A percentile compares a stretch with the other conserved stretches of the same genome.
Conservation (phyloP, 1,284 basidiomycete species). For the Apiotrichum porosum region DNA sequence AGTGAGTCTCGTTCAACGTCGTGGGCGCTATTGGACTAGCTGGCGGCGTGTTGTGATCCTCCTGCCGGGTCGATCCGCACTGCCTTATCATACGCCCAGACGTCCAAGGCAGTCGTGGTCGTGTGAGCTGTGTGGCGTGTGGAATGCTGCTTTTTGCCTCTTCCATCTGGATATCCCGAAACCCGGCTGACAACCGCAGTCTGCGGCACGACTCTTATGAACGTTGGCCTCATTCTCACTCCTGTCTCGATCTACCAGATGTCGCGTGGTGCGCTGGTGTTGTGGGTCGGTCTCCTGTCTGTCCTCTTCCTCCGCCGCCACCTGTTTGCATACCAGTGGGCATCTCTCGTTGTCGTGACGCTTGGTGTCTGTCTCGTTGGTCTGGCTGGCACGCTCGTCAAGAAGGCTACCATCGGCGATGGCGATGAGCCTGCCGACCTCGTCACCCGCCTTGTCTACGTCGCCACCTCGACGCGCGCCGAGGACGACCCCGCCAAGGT, state of each 20-base stretch:
- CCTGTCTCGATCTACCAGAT: conserved; percentile 98
- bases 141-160: too few relatives aligned
- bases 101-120: too few relatives aligned
- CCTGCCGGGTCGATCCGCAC: too few relatives aligned
- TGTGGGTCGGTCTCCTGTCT: conserved; percentile 90
- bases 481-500: conserved; percentile 47
- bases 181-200: conserved; percentile 21
- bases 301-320: conserved; percentile 81
- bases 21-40: not conserved
- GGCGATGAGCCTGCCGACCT: conserved; percentile 1
- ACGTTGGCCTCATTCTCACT: conserved; percentile 86
- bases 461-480: conserved; percentile 5
- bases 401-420: conserved; percentile 17
- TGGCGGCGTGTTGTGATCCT: too few relatives aligned
- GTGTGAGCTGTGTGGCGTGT: too few relatives aligned
- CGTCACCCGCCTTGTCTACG: not conserved
- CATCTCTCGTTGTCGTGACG: conserved; percentile 86
- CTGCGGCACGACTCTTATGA: conserved; percentile 69
- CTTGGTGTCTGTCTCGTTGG: conserved; percentile 85
- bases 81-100: too few relatives aligned
- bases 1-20: conserved; percentile 26
- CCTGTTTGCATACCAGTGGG: conserved; percentile 59
- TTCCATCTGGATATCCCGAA: too few relatives aligned
- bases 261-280: conserved; percentile 91
- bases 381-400: conserved; percentile 79